Evolutionary conservation across 2,329 filamentous ascomycete species (phyloP).

Genomic region (Talaromyces sp.): DNA sequence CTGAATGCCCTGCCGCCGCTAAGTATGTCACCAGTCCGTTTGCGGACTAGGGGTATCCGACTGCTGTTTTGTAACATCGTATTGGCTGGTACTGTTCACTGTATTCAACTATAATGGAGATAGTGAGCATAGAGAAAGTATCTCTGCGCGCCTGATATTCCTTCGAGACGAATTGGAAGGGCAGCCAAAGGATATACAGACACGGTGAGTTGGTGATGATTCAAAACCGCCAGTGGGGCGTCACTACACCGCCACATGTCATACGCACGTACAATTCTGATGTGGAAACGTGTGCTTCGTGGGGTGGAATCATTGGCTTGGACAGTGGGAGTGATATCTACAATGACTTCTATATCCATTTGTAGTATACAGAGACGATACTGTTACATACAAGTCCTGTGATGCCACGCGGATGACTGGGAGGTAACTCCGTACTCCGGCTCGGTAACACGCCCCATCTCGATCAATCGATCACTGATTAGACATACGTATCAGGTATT

Average conservation of each 20-base stretch:
- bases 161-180: too few species aligned
- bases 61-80: background rate
- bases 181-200: background rate
- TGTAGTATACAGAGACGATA: background rate
- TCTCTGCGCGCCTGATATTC: too few species aligned
- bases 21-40: slow-evolving; percentile 5
- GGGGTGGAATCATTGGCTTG: background rate
- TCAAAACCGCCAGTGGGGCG: background rate
- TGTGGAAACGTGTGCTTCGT: background rate
- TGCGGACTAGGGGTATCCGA: background rate
- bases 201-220: background rate
- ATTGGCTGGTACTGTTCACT: background rate
- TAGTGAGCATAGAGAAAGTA: too few species aligned
- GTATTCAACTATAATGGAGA: too few species aligned
- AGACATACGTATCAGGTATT: background rate
- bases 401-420: too few species aligned
- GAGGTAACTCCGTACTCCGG: background rate
- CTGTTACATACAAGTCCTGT: background rate
- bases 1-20: background rate
- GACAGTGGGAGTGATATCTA: too few species aligned
- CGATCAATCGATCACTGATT: background rate
- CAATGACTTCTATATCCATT: background rate
- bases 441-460: background rate
- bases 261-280: background rate
- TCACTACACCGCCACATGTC: background rate